Conservation (phyloP, 164 flowering plant genomes). For the Tetrastigma voinierianum region DNA sequence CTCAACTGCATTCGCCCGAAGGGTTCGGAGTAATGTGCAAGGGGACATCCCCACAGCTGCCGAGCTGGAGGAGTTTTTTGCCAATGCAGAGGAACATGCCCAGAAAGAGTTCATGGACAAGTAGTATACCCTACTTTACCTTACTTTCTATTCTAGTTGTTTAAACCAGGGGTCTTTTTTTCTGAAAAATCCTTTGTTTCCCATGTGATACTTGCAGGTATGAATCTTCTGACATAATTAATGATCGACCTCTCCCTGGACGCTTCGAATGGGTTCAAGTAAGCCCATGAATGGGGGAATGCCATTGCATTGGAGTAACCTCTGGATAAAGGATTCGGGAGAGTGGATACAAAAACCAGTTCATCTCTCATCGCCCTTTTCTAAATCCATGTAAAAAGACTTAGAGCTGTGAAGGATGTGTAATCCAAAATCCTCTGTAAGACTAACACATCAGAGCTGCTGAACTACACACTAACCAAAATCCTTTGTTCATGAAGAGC, state of each 20-base stretch:
- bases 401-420: slow-evolving; percentile 8
- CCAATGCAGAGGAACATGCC: slow-evolving; percentile 62
- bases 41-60: slow-evolving; percentile 49
- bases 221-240: slow-evolving; percentile 74
- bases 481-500: neutral
- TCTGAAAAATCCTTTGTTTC: neutral
- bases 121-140: slow-evolving; percentile 30
- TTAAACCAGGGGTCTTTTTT: neutral
- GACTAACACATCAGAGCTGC: slow-evolving; percentile 6
- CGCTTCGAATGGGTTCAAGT: slow-evolving; percentile 77
- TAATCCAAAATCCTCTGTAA: slow-evolving; percentile 13
- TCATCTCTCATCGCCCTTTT: neutral
- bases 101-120: slow-evolving; percentile 59
- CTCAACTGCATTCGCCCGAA: slow-evolving; percentile 25
- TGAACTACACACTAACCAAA: slow-evolving; percentile 12
- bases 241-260: slow-evolving; percentile 75
- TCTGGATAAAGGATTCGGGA: neutral
- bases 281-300: slow-evolving; percentile 22
- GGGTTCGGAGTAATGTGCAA: slow-evolving; percentile 24
- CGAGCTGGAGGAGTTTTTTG: slow-evolving; percentile 89
- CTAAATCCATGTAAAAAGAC: slow-evolving; percentile 2
- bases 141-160: neutral
- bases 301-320: neutral
- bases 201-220: slow-evolving; percentile 51
- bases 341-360: neutral